Evolutionary conservation across 208 protist species (phyloP), one percentile per base, ranked within the genome.

Genomic region (Leptomonas seymouri): DNA sequence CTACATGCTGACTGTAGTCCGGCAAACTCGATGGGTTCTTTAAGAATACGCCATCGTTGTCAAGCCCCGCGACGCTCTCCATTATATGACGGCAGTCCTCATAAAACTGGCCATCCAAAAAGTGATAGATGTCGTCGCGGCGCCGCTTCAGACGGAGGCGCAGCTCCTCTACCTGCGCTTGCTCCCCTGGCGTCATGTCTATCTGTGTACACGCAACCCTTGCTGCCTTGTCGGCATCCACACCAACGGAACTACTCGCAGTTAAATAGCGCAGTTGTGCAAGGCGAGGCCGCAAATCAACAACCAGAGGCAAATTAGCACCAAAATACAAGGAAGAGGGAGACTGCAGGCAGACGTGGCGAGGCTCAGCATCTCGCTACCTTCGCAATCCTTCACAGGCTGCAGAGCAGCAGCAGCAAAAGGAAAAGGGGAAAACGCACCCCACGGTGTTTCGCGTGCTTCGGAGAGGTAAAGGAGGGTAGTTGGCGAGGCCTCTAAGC

Each of bases 31-130:
- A 68, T 6, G 90, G 90, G 64, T 91, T 87, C n/a, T 58, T 53
- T 12, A 61, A 49, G 76, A 95, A 93, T 36, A 82, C 46, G 9
- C 74, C 54, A 30, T 77, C 63, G 51, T 45, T 59, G 60, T 93
- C 90, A 0, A 86, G 44, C 39, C 65, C 67, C 44, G 51, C 54
- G 11, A 87, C 76, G 36, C 49, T 55, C 34, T 82, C 50, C 21
- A 85, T 54, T 21, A 88, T 80, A 12, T 60, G 66, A 15, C 83
- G 80, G 58, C 86, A 93, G 28, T 79, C 45, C 12, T 68, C 56
- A 60, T 94, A 96, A 46, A 94, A 94, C 16, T 73, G 69, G 9
- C 36, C 49, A 48, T 96, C 83, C 30, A 96, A 74, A 59, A 81
- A 80, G 12, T 54, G 42, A 14, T 84, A 55, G 27, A 93, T 71